Evolutionary conservation across 768 basidiomycete species (phyloP), one percentile per base, ranked within the genome.

Genomic region (Candolleomyces eurysporus): DNA sequence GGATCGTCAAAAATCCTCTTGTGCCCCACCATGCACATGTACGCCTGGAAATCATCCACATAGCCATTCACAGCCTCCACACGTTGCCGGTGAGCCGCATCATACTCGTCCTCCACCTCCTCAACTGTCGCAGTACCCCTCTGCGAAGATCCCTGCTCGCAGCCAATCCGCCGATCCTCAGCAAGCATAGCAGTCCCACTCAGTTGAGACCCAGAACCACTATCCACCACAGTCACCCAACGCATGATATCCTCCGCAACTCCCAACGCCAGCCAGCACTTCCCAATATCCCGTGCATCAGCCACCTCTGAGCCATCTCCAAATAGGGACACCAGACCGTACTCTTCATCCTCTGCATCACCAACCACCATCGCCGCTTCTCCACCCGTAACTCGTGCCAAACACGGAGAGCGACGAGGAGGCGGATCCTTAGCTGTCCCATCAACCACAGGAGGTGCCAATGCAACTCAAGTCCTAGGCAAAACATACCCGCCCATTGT

Each of bases 401-500:
- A 26, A 2, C 26, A 2, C 26, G 26, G 2, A 2, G 26, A 26
- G 26, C 26, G 26, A 26, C 26, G 26, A 26, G 26, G 26, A 26
- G 26, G 2, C 4, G 26, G 26, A 26, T 2, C 42, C 42, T 43
- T 1, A 2, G 5, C 42, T 5, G 13, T 5, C 2, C 13, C 40
- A 58, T 46, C 19, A 3, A 16, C 40, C 36, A 42, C 19, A 1
- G 50, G 46, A 48, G 65, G 14, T 4, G 26, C 2, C 26, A 26
- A 26, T 4, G 26, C 26, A 2, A 26, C 26, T 26, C 26, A 2
- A 13, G 58, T 2, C 1, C 46, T 51, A 31, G 53, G 48, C 0
- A 55, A 32, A 3, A 14, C 42, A n/a, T 65, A 56, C 9, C 61
- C 58, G 4, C 69, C 69, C 17, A 48, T 57, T 2, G 58, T 26